These are phyloP conservation scores for Geotrichum reessii DNA, from an alignment of 1,139 yeast genomes.

Conservation along the genomic window DNA sequence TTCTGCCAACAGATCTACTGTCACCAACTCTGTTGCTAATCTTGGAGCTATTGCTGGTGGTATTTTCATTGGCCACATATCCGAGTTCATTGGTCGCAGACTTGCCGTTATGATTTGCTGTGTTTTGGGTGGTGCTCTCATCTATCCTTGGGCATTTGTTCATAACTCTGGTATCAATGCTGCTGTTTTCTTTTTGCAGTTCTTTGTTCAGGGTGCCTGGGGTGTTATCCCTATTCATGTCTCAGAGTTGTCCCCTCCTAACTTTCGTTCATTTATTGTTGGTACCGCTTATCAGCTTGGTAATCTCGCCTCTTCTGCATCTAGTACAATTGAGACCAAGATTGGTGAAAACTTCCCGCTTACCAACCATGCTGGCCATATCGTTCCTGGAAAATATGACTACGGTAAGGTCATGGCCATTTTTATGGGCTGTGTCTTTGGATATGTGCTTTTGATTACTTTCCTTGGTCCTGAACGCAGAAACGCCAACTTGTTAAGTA, in stretches of 20 bases:
- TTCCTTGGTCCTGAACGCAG: conserved; percentile 73
- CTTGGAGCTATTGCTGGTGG: conserved; percentile 68
- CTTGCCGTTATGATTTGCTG: conserved; percentile 54
- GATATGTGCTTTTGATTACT: conserved; percentile 50
- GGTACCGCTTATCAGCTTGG: conserved; percentile 81
- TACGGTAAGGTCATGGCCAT: conserved; percentile 74
- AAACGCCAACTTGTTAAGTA: conserved; percentile 31
- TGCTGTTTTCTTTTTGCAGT: conserved; percentile 72
- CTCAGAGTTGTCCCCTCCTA: conserved; percentile 73
- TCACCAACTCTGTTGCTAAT: conserved; percentile 64
- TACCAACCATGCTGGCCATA: conserved; percentile 29
- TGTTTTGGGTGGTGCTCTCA: conserved; percentile 59
- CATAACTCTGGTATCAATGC: conserved; percentile 57
- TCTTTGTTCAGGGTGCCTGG: conserved; percentile 84
- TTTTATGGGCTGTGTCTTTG: conserved; percentile 74
- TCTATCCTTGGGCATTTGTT: conserved; percentile 70
- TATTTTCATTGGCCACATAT: conserved; percentile 53
- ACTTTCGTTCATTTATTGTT: conserved; percentile 63
- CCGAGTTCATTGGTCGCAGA: conserved; percentile 58
- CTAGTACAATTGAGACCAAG: conserved; percentile 74
- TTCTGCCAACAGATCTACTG: conserved; percentile 51
- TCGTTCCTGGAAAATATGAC: conserved; percentile 37
- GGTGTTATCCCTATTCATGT: conserved; percentile 78
- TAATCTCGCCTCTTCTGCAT: conserved; percentile 75
- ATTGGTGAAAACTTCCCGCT: conserved; percentile 65